These are phyloP conservation scores for Backusella circina DNA, from an alignment of 192 early-diverging fungal species.

Conservation along the genomic window DNA sequence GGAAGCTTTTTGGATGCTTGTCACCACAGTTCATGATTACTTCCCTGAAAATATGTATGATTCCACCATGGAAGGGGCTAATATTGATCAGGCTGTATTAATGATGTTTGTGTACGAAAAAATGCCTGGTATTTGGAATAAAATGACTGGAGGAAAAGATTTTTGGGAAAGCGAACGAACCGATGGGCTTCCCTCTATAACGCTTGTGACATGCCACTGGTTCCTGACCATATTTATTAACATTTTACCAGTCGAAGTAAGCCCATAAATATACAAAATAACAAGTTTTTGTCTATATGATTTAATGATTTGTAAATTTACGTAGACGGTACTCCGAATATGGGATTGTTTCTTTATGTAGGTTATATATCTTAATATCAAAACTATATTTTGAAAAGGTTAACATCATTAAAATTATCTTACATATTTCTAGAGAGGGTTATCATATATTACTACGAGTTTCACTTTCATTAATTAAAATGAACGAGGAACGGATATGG, in stretches of 20 bases:
- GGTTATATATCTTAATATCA: background rate
- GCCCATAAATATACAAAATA: background rate
- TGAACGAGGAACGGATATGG: slow-evolving; percentile 61
- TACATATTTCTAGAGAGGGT: slow-evolving; percentile 33
- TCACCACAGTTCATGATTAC: slow-evolving; percentile 69
- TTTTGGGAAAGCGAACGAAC: slow-evolving; percentile 41
- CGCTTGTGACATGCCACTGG: slow-evolving; percentile 76
- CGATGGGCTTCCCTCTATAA: slow-evolving; percentile 58
- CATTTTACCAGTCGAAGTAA: slow-evolving; percentile 54
- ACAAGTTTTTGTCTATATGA: background rate
- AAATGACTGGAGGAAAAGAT: slow-evolving; percentile 35
- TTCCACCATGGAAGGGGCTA: slow-evolving; percentile 67
- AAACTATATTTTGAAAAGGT: background rate
- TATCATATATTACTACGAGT: slow-evolving; percentile 70
- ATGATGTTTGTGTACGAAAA: slow-evolving; percentile 50
- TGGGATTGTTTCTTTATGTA: slow-evolving; percentile 64
- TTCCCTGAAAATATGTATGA: slow-evolving; percentile 76
- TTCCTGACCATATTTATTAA: slow-evolving; percentile 75
- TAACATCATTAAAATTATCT: background rate
- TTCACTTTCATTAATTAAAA: slow-evolving; percentile 62
- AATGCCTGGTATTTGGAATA: slow-evolving; percentile 44
- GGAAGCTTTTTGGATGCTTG: slow-evolving; percentile 78
- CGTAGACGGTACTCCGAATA: slow-evolving; percentile 44
- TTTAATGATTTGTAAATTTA: background rate
- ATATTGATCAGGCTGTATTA: slow-evolving; percentile 67